Evolutionary conservation across 352 stramenopile species (phyloP).

Genomic region (Globisporangium cystogenes): DNA sequence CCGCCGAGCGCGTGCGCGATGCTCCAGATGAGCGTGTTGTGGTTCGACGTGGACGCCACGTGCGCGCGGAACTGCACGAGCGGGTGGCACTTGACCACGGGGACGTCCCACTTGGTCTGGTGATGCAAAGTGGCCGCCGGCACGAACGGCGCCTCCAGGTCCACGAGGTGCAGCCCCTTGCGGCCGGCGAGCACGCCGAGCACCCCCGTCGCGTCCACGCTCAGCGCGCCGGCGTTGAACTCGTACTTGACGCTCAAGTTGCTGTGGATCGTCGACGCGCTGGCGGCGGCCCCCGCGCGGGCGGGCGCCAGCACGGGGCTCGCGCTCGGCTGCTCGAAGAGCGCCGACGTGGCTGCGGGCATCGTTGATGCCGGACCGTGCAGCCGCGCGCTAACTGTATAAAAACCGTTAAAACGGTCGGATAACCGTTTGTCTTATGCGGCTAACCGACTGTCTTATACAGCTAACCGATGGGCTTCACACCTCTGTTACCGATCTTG

Average conservation of each 20-base stretch:
- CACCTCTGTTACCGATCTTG: too few relatives aligned
- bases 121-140: slow-evolving; percentile 58
- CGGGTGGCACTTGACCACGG: slow-evolving; percentile 77
- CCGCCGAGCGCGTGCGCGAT: slow-evolving; percentile 23
- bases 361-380: not conserved
- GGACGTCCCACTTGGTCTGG: slow-evolving; percentile 77
- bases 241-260: slow-evolving; percentile 61
- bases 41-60: slow-evolving; percentile 76
- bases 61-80: slow-evolving; percentile 54
- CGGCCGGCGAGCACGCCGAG: slow-evolving; percentile 61
- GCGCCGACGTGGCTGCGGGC: slow-evolving; percentile 9
- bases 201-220: slow-evolving; percentile 63
- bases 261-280: slow-evolving; percentile 32
- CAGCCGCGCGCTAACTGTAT: too few relatives aligned
- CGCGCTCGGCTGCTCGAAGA: slow-evolving; percentile 6
- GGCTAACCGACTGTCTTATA: too few relatives aligned
- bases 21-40: slow-evolving; percentile 81
- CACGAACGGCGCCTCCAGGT: slow-evolving; percentile 61
- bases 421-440: too few relatives aligned
- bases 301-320: slow-evolving; percentile 2
- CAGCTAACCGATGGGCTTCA: too few relatives aligned
- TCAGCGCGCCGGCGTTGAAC: slow-evolving; percentile 60
- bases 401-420: too few relatives aligned
- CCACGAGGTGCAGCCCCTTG: slow-evolving; percentile 65
- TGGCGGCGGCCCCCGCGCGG: not conserved